Evolutionary conservation across 1,139 yeast genomes (phyloP).

Genomic region (Kodamaea suecica): DNA sequence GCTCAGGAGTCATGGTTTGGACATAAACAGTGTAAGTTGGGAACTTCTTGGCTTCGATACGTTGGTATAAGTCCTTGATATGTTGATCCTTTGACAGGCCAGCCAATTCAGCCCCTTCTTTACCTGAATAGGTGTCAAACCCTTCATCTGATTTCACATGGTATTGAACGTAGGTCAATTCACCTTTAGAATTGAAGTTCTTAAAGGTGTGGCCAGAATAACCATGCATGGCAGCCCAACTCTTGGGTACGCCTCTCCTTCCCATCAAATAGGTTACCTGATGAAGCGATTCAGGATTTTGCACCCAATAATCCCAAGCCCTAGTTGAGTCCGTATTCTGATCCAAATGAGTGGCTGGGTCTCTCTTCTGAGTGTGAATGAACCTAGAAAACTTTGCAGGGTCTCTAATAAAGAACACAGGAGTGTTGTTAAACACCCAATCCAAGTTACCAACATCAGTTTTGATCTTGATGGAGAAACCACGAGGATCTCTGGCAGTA

Average conservation of each 20-base stretch:
- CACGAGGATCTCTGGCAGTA: conserved; percentile 59
- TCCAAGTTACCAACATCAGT: conserved; percentile 61
- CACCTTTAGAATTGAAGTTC: conserved; percentile 64
- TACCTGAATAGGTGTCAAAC: conserved; percentile 49
- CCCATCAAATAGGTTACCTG: conserved; percentile 62
- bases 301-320: conserved; percentile 65
- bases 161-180: conserved; percentile 64
- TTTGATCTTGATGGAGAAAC: conserved; percentile 53
- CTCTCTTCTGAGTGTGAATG: conserved; percentile 65
- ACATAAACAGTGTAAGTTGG: conserved; percentile 67
- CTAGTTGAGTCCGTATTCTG: conserved; percentile 55
- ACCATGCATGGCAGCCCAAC: conserved; percentile 66
- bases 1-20: conserved; percentile 66
- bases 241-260: conserved; percentile 68
- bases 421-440: conserved; percentile 63
- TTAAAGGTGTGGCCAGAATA: conserved; percentile 73
- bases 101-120: conserved; percentile 55
- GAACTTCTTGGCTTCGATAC: conserved; percentile 55
- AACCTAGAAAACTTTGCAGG: conserved; percentile 59
- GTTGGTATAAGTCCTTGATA: conserved; percentile 60
- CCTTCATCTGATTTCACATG: conserved; percentile 64
- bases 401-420: conserved; percentile 56
- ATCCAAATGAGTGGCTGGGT: conserved; percentile 78
- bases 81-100: conserved; percentile 66
- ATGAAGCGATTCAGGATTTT: conserved; percentile 62